Evolutionary conservation across 2,329 filamentous ascomycete genomes (phyloP), one percentile per base, ranked within the genome.

Genomic region (Diaporthe sp.): DNA sequence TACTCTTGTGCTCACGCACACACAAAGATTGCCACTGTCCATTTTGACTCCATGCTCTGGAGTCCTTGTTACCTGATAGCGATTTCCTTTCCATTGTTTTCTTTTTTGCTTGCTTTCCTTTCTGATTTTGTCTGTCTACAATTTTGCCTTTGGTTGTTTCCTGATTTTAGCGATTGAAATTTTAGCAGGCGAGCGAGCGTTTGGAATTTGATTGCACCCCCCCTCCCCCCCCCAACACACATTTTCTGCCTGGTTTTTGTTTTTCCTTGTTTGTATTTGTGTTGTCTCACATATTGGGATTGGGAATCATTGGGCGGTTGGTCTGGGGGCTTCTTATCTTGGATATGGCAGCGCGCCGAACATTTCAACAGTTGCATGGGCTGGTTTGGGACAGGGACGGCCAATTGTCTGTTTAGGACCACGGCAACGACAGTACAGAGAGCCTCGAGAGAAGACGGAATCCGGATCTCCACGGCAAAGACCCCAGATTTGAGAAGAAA

Each of bases 111-210:
- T 44, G 13, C 42, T 53, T 60, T 60, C n/a, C 17, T 15, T 61
- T 39, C 20, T 61, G 22, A n/a, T 37, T 15, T 39, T n/a, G 57
- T 60, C 22, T 49, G 42, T 47, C 25, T 65, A 34, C 82, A 31
- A 31, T 81, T 80, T 80, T 75, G 75, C 72, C 80, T 81, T 80
- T 67, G 73, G 77, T 80, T 79, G 76, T 76, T 79, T 77, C 78
- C 73, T 78, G 76, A 80, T 72, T 81, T 77, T 78, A 51, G 71
- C 71, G 71, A 65, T 10, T 73, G 58, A 65, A 47, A 57, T 73
- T 73, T 78, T 81, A 84, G 82, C 81, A 82, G 82, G 82, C 81
- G 81, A 84, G 82, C 80, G 82, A 84, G 83, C 85, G 82, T 85
- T 81, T 83, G 82, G 79, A 82, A 81, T 81, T 78, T 39, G 53